Base-by-base conservation (phyloP, 2,329 filamentous ascomycete genomes). In the Phoma sp. region DNA sequence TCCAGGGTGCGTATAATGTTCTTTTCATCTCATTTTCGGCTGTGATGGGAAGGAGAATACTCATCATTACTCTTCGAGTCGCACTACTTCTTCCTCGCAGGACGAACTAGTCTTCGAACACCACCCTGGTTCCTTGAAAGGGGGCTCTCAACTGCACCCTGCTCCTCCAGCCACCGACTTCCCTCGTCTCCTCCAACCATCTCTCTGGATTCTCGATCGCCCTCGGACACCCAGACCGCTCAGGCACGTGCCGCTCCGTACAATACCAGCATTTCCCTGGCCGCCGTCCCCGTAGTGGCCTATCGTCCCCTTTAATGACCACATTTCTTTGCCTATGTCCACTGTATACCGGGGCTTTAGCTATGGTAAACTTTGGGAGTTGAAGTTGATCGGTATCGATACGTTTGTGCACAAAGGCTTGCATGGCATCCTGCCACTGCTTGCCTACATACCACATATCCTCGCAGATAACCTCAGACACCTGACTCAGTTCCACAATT, bases 241-340 rank as follows among this genome's bases (percentile, higher is more conserved):
- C 42, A 28, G 18, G 21, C 10, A 12, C 14, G 18, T 53, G 37
- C n/a, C 42, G 49, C 42, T 37, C 30, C 5, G 23, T 40, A 25
- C 36, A 48, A 17, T 48, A 20, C 37, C 37, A 48, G 20, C 18
- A 39, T 21, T 40, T 40, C 10, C 18, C 45, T 17, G n/a, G 26
- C n/a, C 45, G 32, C n/a, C 20, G 32, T 10, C 28, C 15, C 14
- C n/a, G 17, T 20, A 32, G 10, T 10, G 11, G 28, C 20, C 20
- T 9, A 9, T 47, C 21, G 3, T 26, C 28, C 1, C 26, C 28
- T 33, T 33, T 2, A 9, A 25, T 26, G 28, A 26, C 15, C 15
- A n/a, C 21, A 11, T 14, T 9, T 15, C 4, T 39, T 6, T 26
- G 7, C 20, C 18, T 23, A 12, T 18, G 1, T 7, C 15, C 5